Conservation (phyloP, 2,329 filamentous ascomycete genomes). For the Purpureocillium takamizusanense region DNA sequence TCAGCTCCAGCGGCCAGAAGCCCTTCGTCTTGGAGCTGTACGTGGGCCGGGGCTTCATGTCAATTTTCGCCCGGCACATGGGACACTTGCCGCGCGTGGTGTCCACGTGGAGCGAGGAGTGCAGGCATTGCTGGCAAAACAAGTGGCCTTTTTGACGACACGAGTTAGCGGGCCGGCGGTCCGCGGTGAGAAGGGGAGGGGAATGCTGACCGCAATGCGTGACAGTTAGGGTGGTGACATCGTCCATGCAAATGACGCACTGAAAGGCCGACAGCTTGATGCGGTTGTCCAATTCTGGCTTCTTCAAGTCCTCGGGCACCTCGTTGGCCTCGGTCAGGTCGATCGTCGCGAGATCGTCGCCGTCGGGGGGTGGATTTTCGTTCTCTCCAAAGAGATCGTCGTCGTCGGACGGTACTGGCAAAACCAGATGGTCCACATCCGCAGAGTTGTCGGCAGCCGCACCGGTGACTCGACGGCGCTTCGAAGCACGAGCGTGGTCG, state of each 20-base stretch:
- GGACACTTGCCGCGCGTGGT: conserved; percentile 49
- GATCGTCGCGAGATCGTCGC: conserved; percentile 20
- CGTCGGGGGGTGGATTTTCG: conserved; percentile 8
- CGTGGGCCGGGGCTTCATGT: conserved; percentile 30
- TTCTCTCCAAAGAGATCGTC: conserved; percentile 19
- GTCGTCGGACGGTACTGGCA: conserved; percentile 9
- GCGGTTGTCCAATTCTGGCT: conserved; percentile 37
- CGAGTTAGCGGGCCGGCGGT: too few species aligned
- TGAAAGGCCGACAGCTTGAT: conserved; percentile 48
- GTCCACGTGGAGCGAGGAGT: conserved; percentile 49
- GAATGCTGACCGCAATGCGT: conserved; percentile 54
- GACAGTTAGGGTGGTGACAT: conserved; percentile 47
- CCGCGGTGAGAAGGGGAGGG: background rate
- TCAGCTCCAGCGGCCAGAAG: conserved; percentile 51
- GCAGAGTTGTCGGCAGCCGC: background rate
- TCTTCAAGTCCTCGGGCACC: conserved; percentile 32
- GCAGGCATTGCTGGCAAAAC: conserved; percentile 55
- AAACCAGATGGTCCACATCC: background rate
- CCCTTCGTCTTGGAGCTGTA: conserved; percentile 40
- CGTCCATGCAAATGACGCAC: conserved; percentile 61
- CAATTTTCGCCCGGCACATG: conserved; percentile 53
- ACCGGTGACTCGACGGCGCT: conserved; percentile 13
- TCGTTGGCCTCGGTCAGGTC: conserved; percentile 31
- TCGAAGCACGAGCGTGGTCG: conserved; percentile 9
- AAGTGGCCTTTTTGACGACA: conserved; percentile 48